phyloP scores from a whole-genome alignment of 2,329 filamentous ascomycete genomes.

The Diaporthe ilicicola region DNA sequence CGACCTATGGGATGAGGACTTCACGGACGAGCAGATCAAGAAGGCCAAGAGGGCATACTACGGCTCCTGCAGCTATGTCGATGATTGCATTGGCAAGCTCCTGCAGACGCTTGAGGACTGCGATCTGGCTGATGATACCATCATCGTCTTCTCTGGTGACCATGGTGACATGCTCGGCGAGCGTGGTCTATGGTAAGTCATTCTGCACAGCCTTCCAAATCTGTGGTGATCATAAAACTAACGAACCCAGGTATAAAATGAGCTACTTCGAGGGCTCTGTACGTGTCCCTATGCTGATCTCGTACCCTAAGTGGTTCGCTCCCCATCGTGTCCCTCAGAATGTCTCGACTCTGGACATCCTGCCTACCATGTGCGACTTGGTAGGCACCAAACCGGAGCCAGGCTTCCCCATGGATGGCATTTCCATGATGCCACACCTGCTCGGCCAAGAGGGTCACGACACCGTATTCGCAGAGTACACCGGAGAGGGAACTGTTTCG shows the following conservation, averaged over 20 bases:
- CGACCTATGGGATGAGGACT: constrained; percentile 84
- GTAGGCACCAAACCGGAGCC: constrained; percentile 75
- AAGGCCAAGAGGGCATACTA: constrained; percentile 89
- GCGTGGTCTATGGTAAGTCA: constrained; percentile 77
- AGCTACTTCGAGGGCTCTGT: constrained; percentile 93
- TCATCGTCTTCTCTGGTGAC: constrained; percentile 91
- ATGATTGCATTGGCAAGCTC: constrained; percentile 88
- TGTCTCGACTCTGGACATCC: constrained; percentile 89
- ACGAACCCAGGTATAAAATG: constrained; percentile 80
- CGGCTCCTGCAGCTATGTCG: constrained; percentile 91
- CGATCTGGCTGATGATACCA: constrained; percentile 83
- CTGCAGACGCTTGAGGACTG: constrained; percentile 81
- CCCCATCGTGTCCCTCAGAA: constrained; percentile 82
- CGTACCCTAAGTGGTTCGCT: constrained; percentile 78
- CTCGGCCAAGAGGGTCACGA: constrained; percentile 74
- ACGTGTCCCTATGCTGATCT: constrained; percentile 86
- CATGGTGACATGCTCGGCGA: constrained; percentile 97
- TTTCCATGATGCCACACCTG: constrained; percentile 82
- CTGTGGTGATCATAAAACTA: background rate
- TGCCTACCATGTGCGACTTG: constrained; percentile 88
- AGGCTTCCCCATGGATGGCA: constrained; percentile 84
- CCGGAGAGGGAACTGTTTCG: constrained; percentile 88
- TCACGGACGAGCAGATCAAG: constrained; percentile 87
- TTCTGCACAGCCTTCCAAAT: background rate
- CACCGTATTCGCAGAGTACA: constrained; percentile 94